phyloP scores from a whole-genome alignment of 2,329 filamentous ascomycete species.

The Cladophialophora psammophila region DNA sequence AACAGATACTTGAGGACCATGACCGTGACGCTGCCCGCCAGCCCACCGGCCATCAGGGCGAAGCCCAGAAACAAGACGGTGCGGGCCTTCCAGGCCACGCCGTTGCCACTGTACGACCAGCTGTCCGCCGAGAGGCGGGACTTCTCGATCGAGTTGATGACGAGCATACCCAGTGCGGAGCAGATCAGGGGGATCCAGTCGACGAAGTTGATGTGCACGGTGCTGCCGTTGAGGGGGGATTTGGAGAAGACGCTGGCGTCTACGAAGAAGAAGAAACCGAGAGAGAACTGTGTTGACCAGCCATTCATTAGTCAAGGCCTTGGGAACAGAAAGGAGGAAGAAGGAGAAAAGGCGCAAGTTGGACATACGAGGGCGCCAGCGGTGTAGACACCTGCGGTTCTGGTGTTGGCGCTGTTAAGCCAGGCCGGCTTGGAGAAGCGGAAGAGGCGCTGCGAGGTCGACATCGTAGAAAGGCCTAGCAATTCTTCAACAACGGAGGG shows the following conservation, averaged over 20 bases:
- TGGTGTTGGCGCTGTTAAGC: slow-evolving; percentile 69
- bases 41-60: slow-evolving; percentile 71
- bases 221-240: slow-evolving; percentile 66
- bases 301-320: slow-evolving; percentile 7
- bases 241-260: slow-evolving; percentile 71
- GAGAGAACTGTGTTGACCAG: slow-evolving; percentile 63
- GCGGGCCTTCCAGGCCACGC: slow-evolving; percentile 74
- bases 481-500: no score
- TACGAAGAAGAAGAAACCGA: slow-evolving; percentile 74
- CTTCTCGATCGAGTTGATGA: slow-evolving; percentile 77
- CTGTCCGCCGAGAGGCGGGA: slow-evolving; percentile 68
- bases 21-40: slow-evolving; percentile 72
- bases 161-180: slow-evolving; percentile 72
- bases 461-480: slow-evolving; percentile 15
- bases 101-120: slow-evolving; percentile 70
- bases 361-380: slow-evolving; percentile 68
- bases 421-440: slow-evolving; percentile 72
- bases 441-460: slow-evolving; percentile 63
- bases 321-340: neutral
- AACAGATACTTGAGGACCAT: slow-evolving; percentile 73
- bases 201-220: slow-evolving; percentile 71
- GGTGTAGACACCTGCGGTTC: slow-evolving; percentile 70
- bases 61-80: slow-evolving; percentile 74
- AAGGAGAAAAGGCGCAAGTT: slow-evolving; percentile 5
- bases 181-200: slow-evolving; percentile 77